Conservation (phyloP, 2,329 filamentous ascomycete genomes). For the Stachybotrys echinatus region DNA sequence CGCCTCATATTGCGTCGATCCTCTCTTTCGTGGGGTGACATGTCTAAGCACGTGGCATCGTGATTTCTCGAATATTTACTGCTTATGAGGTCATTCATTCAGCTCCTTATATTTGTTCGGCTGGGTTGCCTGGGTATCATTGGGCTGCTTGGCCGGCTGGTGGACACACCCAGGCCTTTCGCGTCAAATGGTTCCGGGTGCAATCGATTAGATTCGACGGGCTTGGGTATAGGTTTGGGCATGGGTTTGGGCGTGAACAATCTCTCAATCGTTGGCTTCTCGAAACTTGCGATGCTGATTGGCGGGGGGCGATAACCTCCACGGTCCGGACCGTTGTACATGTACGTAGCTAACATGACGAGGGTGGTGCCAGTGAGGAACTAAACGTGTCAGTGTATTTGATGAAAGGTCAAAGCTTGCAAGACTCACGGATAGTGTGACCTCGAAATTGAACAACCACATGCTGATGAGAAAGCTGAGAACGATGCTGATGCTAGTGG, state of each 20-base stretch:
- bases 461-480: slow-evolving; percentile 82
- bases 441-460: slow-evolving; percentile 74
- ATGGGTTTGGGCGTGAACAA: slow-evolving; percentile 29
- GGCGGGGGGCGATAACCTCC: slow-evolving; percentile 52
- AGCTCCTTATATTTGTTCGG: slow-evolving; percentile 29
- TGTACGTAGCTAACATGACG: slow-evolving; percentile 76
- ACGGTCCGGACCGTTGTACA: slow-evolving; percentile 69
- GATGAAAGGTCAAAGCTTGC: neutral
- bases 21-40: neutral
- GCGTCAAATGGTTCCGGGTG: slow-evolving; percentile 35
- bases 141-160: slow-evolving; percentile 43
- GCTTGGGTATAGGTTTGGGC: slow-evolving; percentile 15
- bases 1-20: neutral
- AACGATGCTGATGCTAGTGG: slow-evolving; percentile 86
- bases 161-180: slow-evolving; percentile 32
- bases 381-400: slow-evolving; percentile 44
- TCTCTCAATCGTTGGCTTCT: slow-evolving; percentile 63
- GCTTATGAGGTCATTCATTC: slow-evolving; percentile 28
- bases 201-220: slow-evolving; percentile 23
- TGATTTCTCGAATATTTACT: neutral
- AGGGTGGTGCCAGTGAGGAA: slow-evolving; percentile 75
- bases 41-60: neutral
- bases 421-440: slow-evolving; percentile 63
- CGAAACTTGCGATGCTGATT: slow-evolving; percentile 66
- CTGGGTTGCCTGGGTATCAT: slow-evolving; percentile 34